Evolutionary conservation across 2,329 filamentous ascomycete genomes (phyloP).

Genomic region (Talaromyces sp.): DNA sequence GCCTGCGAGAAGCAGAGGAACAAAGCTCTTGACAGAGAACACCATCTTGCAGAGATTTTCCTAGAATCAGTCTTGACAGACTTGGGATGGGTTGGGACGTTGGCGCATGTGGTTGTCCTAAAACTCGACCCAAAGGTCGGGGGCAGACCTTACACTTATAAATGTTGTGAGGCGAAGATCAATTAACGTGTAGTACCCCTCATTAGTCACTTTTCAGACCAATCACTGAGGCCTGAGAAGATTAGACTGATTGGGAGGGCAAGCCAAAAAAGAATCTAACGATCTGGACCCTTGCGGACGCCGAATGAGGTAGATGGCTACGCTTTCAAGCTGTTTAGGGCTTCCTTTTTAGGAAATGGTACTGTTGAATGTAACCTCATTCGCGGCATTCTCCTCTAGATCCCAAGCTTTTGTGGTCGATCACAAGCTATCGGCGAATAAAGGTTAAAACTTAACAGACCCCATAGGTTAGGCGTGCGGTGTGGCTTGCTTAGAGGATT

Average conservation of each 20-base stretch:
- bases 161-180: neutral
- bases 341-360: neutral
- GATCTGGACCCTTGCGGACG: neutral
- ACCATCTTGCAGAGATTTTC: neutral
- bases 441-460: no score
- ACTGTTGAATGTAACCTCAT: constrained; percentile 5
- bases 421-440: no score
- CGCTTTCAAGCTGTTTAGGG: neutral
- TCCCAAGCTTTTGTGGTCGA: no score
- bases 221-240: neutral
- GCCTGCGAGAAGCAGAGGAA: constrained; percentile 5
- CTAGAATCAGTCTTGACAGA: neutral
- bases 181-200: neutral
- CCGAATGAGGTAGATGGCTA: neutral
- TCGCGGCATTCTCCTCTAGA: neutral
- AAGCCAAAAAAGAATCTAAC: neutral
- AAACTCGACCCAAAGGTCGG: neutral
- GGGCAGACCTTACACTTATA: neutral
- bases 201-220: neutral
- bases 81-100: neutral
- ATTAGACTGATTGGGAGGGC: neutral
- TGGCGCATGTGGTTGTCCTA: neutral
- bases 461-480: no score
- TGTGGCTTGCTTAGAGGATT: no score
- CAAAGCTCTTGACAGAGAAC: neutral